Evolutionary conservation across 2,329 filamentous ascomycete genomes (phyloP), one percentile per base, ranked within the genome.

Genomic region (Scytalidium lignicola): DNA sequence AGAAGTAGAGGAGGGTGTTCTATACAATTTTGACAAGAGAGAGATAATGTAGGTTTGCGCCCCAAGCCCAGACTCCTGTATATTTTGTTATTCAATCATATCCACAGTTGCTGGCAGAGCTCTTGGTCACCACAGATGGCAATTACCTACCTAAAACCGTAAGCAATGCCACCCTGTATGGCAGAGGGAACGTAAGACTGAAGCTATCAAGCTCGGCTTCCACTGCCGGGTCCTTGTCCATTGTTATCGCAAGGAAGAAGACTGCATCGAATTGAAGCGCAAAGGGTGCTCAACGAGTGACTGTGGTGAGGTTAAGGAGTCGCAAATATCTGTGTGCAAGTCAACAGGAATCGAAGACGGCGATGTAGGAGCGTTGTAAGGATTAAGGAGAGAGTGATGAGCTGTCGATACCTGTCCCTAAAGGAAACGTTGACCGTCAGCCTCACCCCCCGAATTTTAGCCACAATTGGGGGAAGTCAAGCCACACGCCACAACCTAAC

Each of bases 31-130:
- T 87, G 62, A 83, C 75, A 51, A 82, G 70, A 61, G 85, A 78
- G 52, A 97, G 83, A 70, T 89, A 91, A 65, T 96, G 90, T 39
- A 97, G 81, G 72, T 96, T 97, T 59, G 87, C 70, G 57, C 86
- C 90, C 90, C 92, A 99, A 66, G 89, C 90, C 92, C 92, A 97
- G 62, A 95, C 85, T 59, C 89, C 90, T 95, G 57, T 52, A 50
- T 43, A 37, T 18, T n/a, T n/a, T 42, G 49, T 60, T 43, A 59
- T 52, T 44, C 42, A 39, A 50, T 10, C 6, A 39, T 44, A 15
- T 49, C 20, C 37, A 44, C 17, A 13, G 18, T 48, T 37, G 40
- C 46, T 8, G 46, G 44, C 48, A 48, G 10, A n/a, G n/a, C n/a
- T n/a, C 39, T 44, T 47, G 21, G 19, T 22, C 6, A 9, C 46